These are phyloP conservation scores for Boechera divaricarpa DNA, from an alignment of 345 rosid species.

Conservation along the genomic window DNA sequence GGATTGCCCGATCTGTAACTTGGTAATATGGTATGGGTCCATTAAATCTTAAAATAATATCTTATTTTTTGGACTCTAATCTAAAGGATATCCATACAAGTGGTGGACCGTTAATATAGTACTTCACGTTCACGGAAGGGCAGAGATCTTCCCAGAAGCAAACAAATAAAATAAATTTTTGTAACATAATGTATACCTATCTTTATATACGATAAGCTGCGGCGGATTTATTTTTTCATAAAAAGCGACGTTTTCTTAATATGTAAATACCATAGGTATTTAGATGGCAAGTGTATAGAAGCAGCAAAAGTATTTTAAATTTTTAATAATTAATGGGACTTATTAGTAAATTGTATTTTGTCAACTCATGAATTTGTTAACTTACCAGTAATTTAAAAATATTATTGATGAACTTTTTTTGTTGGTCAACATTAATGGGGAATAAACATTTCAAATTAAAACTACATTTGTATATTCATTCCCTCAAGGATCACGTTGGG, in stretches of 20 bases:
- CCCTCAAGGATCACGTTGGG: conserved; percentile 18
- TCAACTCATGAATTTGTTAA: conserved; percentile 33
- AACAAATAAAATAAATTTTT: conserved; percentile 20
- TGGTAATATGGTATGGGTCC: conserved; percentile 47
- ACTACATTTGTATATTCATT: not conserved
- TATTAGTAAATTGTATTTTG: conserved; percentile 11
- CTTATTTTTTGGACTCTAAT: conserved; percentile 42
- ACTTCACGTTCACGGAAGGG: conserved; percentile 49
- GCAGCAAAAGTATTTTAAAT: not conserved
- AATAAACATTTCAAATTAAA: not conserved
- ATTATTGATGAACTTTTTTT: conserved; percentile 3
- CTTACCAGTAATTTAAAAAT: not conserved
- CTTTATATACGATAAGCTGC: conserved; percentile 24
- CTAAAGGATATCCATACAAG: conserved; percentile 38
- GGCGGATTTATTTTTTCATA: conserved; percentile 19
- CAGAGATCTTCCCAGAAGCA: conserved; percentile 35
- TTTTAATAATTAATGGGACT: not conserved
- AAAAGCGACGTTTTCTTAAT: conserved; percentile 28
- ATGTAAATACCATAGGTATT: conserved; percentile 26
- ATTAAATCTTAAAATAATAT: conserved; percentile 41
- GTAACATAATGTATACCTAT: not conserved
- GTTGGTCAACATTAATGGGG: conserved; percentile 8
- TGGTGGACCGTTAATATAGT: conserved; percentile 43
- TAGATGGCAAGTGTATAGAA: conserved; percentile 19
- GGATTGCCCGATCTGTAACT: conserved; percentile 42